Base-by-base conservation (phyloP, 2,329 filamentous ascomycete genomes). In the Ophiosphaerella herpotricha region DNA sequence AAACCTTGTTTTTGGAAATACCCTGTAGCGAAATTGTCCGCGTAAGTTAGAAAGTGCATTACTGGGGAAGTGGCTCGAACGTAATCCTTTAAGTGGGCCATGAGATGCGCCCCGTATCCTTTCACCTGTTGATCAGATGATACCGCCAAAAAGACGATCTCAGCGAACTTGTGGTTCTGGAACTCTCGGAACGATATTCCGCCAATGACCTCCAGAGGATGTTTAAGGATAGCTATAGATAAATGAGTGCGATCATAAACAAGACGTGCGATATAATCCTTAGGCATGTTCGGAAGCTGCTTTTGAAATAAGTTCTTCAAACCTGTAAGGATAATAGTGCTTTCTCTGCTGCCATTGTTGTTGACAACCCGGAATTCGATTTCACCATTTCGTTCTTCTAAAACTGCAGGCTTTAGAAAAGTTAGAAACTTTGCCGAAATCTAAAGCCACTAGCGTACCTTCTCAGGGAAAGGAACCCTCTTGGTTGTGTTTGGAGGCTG, bases 1-100 rank as follows among this genome's bases (percentile, higher is more conserved):
- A 99, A 99, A 0, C 93, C 93, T 72, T 97, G 93, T 72, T 99
- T 99, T 74, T 97, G 96, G 76, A 99, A 99, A 73, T 97, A 99
- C 12, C 94, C 94, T 60, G 96, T 97, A 32, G 93, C 93, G 68
- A 97, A 97, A 73, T 99, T 97, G 73, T 99, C 93, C 57, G 93
- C 94, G 67, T 97, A 99, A 0, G 93, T 97, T 2, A 99, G 81
- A 74, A 99, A 97, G 74, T 99, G 91, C 92, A 97, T 97, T 35
- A 99, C 92, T 59, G 92, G 88, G 47, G 90, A 94, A 1, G 92
- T 96, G 4, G 92, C 91, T 74, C 96, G 96, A 71, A 99, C 94
- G 66, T 97, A 97, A 77, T 99, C 85, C 76, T 99, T 99, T 36
- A 99, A 78, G 70, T 99, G 93, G 2, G 90, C 92, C 94, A 99